Base-by-base conservation (phyloP, 2,329 filamentous ascomycete genomes). In the Pyrenophora graminea region DNA sequence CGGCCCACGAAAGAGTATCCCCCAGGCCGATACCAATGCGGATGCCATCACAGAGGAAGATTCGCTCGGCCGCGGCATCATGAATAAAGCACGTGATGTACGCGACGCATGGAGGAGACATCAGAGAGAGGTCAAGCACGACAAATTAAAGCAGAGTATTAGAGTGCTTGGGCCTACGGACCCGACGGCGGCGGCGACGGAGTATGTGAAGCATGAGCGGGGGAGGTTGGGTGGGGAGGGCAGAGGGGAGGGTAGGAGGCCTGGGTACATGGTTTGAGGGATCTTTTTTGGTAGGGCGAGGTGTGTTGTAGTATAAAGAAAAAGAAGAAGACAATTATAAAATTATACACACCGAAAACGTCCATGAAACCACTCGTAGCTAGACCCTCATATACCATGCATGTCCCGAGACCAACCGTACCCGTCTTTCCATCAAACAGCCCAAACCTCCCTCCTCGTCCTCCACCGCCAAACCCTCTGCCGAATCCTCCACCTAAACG, bases 61-160 rank as follows among this genome's bases (percentile, higher is more conserved):
- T 30, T 30, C 27, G 8, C 27, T 30, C 27, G 27, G 27, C 50
- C 51, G 45, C 4, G 37, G 57, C 2, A 55, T 68, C 21, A 31
- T 71, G 2, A 57, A 62, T 31, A 69, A 57, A 40, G 65, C 63
- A 21, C 59, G 45, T 31, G 55, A 66, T 34, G 58, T 57, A 12
- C 50, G 66, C 6, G 62, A 66, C 25, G 58, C 61, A 12, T 55
- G 68, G 48, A 61, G 57, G 25, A 58, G 45, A 21, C 57, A 62
- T 7, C 55, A 60, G 12, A 52, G 36, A 21, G 61, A 69, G 18
- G 44, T 44, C 1, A 60, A 60, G 49, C 64, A 66, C 9, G 59
- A 68, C 43, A 64, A 58, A 37, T 37, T 71, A 12, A 72, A 71
- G 56, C 57, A 57, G 36, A 71, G 64, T 49, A 72, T 72, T 7